Base-by-base conservation (phyloP, 345 rosid species). In the Corymbia maculata region DNA sequence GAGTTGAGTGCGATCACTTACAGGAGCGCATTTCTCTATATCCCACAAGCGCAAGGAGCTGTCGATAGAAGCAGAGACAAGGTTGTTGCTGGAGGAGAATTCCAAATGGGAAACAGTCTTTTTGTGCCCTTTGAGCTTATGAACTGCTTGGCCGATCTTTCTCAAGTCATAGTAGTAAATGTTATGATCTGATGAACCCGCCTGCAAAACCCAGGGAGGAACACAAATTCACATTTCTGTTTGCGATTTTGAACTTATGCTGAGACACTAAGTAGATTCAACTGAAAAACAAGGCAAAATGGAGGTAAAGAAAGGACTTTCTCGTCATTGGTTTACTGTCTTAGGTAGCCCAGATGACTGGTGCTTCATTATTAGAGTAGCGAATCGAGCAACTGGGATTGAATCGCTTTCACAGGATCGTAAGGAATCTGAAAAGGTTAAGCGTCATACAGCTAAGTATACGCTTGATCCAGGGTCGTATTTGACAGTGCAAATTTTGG, bases 91-190 rank as follows among this genome's bases (percentile, higher is more conserved):
- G 4, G 97, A 95, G 90, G 94, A 89, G 89, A 95, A 95, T 88
- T 95, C 94, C 86, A 95, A 94, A 87, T 93, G 93, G 52, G 97
- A 95, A 85, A 95, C 97, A 26, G 97, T 88, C 91, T 93, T 94
- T 84, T 86, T 89, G 82, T 94, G 96, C 88, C 97, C 97, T 53
- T 92, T 90, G 89, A 95, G 94, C 64, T 93, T 93, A 75, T 88
- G 91, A n/a, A 93, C 91, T 24, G 96, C 95, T 68, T 91, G 90
- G 89, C 92, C 92, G 86, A 89, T 66, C 47, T 93, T 94, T 86
- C 97, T 92, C 87, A 90, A 92, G 91, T 95, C 96, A 85, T 93
- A 94, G 87, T 94, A 94, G 86, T 93, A 94, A 90, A 95, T 90
- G 80, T 90, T 92, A 82, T 93, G 96, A 89, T 95, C 97, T 42